Conservation (phyloP, 169 alveolate species). For the Plasmodium adleri region DNA sequence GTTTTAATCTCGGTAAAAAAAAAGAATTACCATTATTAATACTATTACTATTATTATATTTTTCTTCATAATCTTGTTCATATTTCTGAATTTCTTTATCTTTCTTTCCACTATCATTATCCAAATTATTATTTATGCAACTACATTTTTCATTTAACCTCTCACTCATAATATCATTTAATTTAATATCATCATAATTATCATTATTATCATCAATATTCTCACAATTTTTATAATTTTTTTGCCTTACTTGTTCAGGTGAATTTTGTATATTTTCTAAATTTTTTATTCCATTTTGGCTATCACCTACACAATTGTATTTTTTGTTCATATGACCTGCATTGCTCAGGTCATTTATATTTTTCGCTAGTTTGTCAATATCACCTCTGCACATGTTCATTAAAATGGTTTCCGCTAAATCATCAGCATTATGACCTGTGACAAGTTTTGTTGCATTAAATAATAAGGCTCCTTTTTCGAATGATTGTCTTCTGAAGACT, state of each 20-base stretch:
- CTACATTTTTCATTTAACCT: no score
- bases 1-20: conserved; percentile 94
- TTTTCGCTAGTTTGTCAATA: conserved; percentile 92
- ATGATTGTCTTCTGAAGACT: conserved; percentile 96
- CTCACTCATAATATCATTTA: background rate
- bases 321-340: background rate
- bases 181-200: background rate
- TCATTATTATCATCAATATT: background rate
- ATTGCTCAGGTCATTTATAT: conserved; percentile 78
- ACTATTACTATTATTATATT: background rate
- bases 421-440: conserved; percentile 99
- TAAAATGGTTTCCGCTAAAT: conserved; percentile 97
- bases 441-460: conserved; percentile 93
- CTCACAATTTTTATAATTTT: background rate
- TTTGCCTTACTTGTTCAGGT: background rate
- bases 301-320: background rate
- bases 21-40: background rate
- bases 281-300: background rate
- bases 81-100: no score
- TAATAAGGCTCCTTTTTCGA: conserved; percentile 95
- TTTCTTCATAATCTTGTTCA: background rate
- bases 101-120: no score
- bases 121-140: no score
- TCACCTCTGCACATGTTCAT: conserved; percentile 98
- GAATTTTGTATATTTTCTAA: background rate